A percentile compares a stretch with the other conserved stretches of the same genome.
phyloP scores from a whole-genome alignment of 352 stramenopile genomes.

The Aphanomyces invadans region DNA sequence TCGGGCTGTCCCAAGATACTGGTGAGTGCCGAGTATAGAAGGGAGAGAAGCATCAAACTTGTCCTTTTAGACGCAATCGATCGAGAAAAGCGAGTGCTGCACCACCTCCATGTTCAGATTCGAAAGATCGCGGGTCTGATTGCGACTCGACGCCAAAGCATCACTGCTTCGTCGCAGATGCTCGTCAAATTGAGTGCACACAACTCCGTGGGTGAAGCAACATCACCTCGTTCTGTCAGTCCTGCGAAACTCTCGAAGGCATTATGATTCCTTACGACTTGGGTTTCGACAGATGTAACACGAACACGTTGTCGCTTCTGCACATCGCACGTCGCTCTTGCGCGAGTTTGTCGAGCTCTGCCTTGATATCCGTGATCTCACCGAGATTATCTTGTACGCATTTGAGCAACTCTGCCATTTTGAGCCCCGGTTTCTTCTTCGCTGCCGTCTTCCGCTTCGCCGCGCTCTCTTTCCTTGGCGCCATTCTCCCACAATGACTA shows the following conservation, averaged over 20 bases:
- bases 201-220: too few species aligned
- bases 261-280: too few species aligned
- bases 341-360: constrained; percentile 4
- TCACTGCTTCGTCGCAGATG: neutral
- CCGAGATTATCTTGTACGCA: constrained; percentile 13
- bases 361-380: constrained; percentile 7
- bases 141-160: neutral
- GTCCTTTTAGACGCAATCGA: constrained; percentile 8
- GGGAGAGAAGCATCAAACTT: too few species aligned
- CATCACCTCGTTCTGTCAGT: too few species aligned
- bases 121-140: neutral
- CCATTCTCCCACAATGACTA: neutral
- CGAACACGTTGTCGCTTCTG: neutral
- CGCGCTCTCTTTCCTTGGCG: neutral
- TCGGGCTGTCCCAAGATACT: constrained; percentile 5
- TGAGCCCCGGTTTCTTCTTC: neutral
- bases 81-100: neutral
- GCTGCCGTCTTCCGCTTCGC: neutral
- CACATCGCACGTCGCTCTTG: neutral
- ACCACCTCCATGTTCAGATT: constrained; percentile 11
- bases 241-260: too few species aligned
- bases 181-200: neutral
- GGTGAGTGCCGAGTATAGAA: neutral
- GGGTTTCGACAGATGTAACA: constrained; percentile 1
- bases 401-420: neutral